These are phyloP conservation scores for Russula sp. DNA, from an alignment of 768 basidiomycete species.

Conservation along the genomic window DNA sequence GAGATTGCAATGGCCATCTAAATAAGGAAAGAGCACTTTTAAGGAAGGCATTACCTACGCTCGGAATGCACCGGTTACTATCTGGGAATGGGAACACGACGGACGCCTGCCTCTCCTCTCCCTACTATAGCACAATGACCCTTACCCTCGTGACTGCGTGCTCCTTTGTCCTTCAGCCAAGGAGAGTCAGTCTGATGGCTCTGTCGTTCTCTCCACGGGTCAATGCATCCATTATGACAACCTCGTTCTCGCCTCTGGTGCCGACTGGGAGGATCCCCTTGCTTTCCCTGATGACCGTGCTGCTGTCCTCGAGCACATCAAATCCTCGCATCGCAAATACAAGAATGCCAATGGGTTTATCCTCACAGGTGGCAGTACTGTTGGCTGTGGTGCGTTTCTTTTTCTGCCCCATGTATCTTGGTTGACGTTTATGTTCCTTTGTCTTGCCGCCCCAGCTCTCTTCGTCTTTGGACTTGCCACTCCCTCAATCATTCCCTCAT, in stretches of 20 bases:
- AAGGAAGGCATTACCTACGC: no score
- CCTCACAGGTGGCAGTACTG: constrained; percentile 33
- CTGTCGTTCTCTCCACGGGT: constrained; percentile 4
- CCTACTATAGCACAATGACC: constrained; percentile 37
- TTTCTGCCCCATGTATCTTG: background rate
- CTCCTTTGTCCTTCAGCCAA: constrained; percentile 38
- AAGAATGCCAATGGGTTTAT: constrained; percentile 29
- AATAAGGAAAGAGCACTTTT: no score
- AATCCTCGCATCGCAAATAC: constrained; percentile 28
- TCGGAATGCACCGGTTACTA: no score
- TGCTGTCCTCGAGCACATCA: constrained; percentile 22
- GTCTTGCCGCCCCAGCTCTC: no score
- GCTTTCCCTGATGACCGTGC: constrained; percentile 34
- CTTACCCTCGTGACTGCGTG: constrained; percentile 49
- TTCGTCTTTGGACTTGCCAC: no score
- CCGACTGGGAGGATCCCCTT: constrained; percentile 22
- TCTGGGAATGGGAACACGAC: no score
- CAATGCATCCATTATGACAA: constrained; percentile 17
- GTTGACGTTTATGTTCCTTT: background rate
- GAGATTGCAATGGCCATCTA: no score
- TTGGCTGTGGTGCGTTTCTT: constrained; percentile 37
- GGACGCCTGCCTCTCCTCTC: no score
- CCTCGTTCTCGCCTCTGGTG: constrained; percentile 19
- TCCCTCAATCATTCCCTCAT: no score
- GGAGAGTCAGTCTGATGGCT: constrained; percentile 2